Percentiles rank a stretch among this genome's conserved stretches.
phyloP scores from a whole-genome alignment of 2,329 filamentous ascomycete genomes.

The Fusarium sp. region DNA sequence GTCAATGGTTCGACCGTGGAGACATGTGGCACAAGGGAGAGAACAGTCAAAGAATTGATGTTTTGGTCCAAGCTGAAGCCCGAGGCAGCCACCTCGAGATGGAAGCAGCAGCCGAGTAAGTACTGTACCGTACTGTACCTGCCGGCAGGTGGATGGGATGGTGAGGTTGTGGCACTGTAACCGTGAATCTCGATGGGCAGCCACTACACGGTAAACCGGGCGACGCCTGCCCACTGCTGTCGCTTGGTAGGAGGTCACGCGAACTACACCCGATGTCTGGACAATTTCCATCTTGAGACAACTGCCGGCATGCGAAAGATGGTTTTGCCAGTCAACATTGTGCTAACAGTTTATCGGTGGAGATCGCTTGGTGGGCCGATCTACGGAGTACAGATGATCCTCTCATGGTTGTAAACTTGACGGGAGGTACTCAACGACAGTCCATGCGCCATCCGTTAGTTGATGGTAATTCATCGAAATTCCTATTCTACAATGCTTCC shows the following conservation, averaged over 20 bases:
- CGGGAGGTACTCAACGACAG: no score
- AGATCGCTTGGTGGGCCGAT: no score
- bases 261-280: not conserved
- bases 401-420: no score
- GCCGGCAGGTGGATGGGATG: not conserved
- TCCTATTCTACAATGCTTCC: no score
- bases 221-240: not conserved
- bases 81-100: not conserved
- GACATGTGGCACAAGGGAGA: not conserved
- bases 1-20: slow-evolving; percentile 1
- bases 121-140: not conserved
- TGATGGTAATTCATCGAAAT: no score
- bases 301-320: slow-evolving; percentile 7
- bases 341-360: not conserved
- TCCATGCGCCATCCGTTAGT: no score
- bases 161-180: slow-evolving; percentile 1
- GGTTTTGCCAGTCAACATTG: not conserved
- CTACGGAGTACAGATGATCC: no score
- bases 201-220: slow-evolving; percentile 11
- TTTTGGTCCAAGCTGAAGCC: not conserved
- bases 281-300: not conserved
- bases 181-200: slow-evolving; percentile 31
- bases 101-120: not conserved
- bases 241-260: slow-evolving; percentile 7
- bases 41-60: slow-evolving; percentile 8